Base-by-base conservation (phyloP, 1,284 basidiomycete species). In the Cryptococcus floricola region DNA sequence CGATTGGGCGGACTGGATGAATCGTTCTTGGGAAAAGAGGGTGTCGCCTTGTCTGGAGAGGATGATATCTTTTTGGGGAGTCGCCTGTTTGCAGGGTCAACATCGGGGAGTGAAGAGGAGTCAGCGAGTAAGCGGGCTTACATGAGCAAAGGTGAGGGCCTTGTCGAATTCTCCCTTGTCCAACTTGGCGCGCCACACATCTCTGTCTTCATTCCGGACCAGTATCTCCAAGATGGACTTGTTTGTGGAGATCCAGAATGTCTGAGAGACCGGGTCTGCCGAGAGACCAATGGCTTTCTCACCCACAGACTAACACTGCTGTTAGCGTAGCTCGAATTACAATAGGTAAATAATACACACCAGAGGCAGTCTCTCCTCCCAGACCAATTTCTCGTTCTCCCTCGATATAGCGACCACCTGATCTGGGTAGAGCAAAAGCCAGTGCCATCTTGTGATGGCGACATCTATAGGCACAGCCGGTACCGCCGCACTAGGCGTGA, bases 161-260 rank as follows among this genome's bases (percentile, higher is more conserved):
- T 82, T 74, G 13, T 91, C 87, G 63, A 85, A 94, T 48, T 87
- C 83, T 2, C 83, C 85, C 66, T 89, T 86, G 51, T 87, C 83
- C 4, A 98, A 81, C 74, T 91, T 91, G 48, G 94, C 87, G 59
- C 86, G 86, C 96, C 96, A 99, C 6, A 98, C 87, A 69, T 98
- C 89, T 4, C 94, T 84, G 66, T 89, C 89, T 78, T 99, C 96
- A 63, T 95, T 90, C 10, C 82, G 82, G 16, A 92, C 82, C 14
- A 88, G 84, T 18, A 99, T 79, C 70, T 99, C 96, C 67, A 91
- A 93, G 45, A 99, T 83, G 0, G 90, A 89, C 57, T 87, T 83
- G 64, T 91, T 86, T 0, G 95, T 94, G 73, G 89, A 96, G 2
- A 96, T 83, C 96, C 96, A 99, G 67, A 89, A 95, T 4, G 95